Evolutionary conservation across 2,329 filamentous ascomycete genomes (phyloP), one percentile per base, ranked within the genome.

Genomic region (Ascochyta viciae-villosae): DNA sequence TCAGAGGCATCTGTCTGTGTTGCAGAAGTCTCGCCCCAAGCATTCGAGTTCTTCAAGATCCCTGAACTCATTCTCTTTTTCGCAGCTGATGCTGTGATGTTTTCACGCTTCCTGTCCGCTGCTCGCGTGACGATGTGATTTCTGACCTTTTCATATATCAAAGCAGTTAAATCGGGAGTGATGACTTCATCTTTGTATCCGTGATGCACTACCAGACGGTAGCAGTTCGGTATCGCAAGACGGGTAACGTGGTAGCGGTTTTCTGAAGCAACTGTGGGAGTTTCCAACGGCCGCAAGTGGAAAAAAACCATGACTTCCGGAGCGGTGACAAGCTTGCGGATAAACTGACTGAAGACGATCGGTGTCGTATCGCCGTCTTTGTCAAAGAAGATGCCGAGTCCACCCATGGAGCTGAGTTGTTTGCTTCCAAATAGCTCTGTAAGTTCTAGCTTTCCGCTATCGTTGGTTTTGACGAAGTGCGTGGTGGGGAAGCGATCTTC

Each of bases 301-400:
- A 92, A 89, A 72, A 92, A 91, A 1, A 92, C 81, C n/a, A 85
- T 82, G 10, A 90, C 83, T 27, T 89, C 85, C 0, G 89, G 88
- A 5, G 84, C 79, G 0, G 87, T 85, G 42, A 84, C 83, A 58
- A 92, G 87, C 68, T 92, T 92, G 46, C 82, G 83, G 9, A 91
- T 79, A 68, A 92, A 92, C 48, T 92, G 87, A 3, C 86, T 84
- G 71, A 91, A 92, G 9, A 89, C 87, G 7, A 82, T 83, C 1
- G 88, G 89, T 0, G 84, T 85, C 5, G 83, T 82, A 34, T 85
- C 82, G 39, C 89, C 89, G 1, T 85, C 82, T 74, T 93, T 92
- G 76, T 93, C 90, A 71, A 93, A 92, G 78, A 91, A 92, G 50
- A 93, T 86, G 1, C 88, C 89, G 85, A 82, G 26, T 81, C 90